A percentile compares a stretch with the other conserved stretches of the same genome.
Conservation (phyloP, 179 eudicot species). For the Corrigiola litoralis region DNA sequence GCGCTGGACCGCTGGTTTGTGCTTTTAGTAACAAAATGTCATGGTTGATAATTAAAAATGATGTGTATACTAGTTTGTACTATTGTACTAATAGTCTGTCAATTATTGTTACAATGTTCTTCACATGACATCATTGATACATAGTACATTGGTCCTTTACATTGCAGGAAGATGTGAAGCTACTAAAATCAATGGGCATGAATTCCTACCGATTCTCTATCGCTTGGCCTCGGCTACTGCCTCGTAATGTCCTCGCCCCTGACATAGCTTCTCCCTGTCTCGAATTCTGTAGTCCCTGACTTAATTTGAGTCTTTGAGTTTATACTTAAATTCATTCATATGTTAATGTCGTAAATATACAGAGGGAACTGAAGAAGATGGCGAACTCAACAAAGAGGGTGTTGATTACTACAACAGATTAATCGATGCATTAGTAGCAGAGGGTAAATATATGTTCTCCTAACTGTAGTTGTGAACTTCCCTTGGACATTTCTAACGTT, state of each 20-base stretch:
- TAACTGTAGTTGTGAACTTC: too few relatives aligned
- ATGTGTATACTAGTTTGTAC: too few relatives aligned
- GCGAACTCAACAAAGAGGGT: slow-evolving; percentile 16
- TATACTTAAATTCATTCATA: neutral
- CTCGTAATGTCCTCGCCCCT: neutral
- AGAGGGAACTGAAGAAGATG: slow-evolving; percentile 12
- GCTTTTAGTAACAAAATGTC: neutral
- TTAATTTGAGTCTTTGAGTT: too few relatives aligned
- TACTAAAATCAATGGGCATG: slow-evolving; percentile 8
- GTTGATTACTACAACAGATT: slow-evolving; percentile 16
- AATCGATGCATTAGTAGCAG: slow-evolving; percentile 4
- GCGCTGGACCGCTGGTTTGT: neutral
- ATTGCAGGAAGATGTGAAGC: slow-evolving; percentile 17
- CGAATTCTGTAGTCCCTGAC: too few relatives aligned
- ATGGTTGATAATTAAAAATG: too few relatives aligned
- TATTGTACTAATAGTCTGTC: too few relatives aligned
- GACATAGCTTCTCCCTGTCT: too few relatives aligned
- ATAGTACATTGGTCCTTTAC: neutral
- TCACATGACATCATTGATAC: too few relatives aligned
- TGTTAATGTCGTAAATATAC: neutral
- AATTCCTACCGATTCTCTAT: slow-evolving; percentile 14
- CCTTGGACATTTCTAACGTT: too few relatives aligned
- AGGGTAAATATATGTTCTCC: too few relatives aligned
- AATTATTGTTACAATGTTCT: too few relatives aligned
- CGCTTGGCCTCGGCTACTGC: slow-evolving; percentile 18